Evolutionary conservation across 1,139 yeast genomes (phyloP), one percentile per base, ranked within the genome.

Genomic region (Kodamaea suecica): DNA sequence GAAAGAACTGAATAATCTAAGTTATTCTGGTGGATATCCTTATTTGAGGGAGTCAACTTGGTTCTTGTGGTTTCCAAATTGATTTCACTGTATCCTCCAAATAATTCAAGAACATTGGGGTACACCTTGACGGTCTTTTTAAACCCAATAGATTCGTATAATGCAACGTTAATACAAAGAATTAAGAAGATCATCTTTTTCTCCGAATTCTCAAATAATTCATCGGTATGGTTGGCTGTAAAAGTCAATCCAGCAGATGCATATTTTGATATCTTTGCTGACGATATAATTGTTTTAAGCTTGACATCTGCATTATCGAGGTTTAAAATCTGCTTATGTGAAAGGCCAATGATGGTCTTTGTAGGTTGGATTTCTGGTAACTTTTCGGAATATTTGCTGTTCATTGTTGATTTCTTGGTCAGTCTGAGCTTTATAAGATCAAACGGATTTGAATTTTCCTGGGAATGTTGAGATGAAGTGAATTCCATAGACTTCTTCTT

Each of bases 1-100:
- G 71, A 52, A 23, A 69, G 56, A 7, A 65, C 63, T 4, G 65
- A 52, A 42, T 69, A 69, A 43, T 69, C 74, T 36, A 68, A 61
- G 37, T 55, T 49, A 44, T 67, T 66, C 35, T 58, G 58, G 42
- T 68, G 70, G 12, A 57, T 49, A 21, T 53, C 49, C 39, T 54
- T 64, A 34, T 52, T 59, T 8, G 72, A 64, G 15, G 61, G 59
- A 1, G 74, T 68, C 27, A 62, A 47, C 39, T 54, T 53, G 3
- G 73, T 65, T 2, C 63, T 50, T 3, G 69, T 66, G 25, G 53
- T 56, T 25, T 55, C 55, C 40, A 67, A 52, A 15, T 61, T 63
- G 33, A 69, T 53, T 34, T 66, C 72, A 14, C 54, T 53, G 41
- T 57, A 66, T 2, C 51, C 49, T 2, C 63, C 61, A 40, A 67